Evolutionary conservation across 805 yeast species (phyloP), one percentile per base, ranked within the genome.

Genomic region (Hagleromyces aurorensis): DNA sequence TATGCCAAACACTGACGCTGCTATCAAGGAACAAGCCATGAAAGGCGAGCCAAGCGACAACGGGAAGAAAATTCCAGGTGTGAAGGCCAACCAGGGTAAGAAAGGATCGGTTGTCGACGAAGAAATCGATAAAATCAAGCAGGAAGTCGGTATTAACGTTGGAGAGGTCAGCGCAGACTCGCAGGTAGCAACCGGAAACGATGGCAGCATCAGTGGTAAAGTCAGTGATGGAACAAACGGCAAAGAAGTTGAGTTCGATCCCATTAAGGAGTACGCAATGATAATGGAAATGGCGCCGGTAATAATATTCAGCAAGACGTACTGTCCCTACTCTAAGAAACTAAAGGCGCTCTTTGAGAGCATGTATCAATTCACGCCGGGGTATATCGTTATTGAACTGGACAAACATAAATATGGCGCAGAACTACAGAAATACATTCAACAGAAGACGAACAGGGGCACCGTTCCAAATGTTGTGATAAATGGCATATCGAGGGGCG

Each of bases 401-500:
- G 96, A 89, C 57, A 67, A 65, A 46, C 94, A 85, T 53, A 65
- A 69, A 28, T 69, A 84, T 52, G 96, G 96, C 2, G 54, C 61
- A 3, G 79, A 70, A 38, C 65, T 91, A 37, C 96, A 87, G 57
- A 70, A 64, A 11, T 78, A 79, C 55, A 66, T 91, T 30, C 78
- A 67, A 11, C 62, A 67, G 29, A 55, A 68, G 33, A 74, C 94
- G 4, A 93, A 91, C 5, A 74, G 96, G 44, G 60, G 60, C 16
- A 89, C 97, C 0, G 98, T 91, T 9, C 98, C 98, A 15, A 91
- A 91, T 51, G 70, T 91, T 13, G 65, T 84, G 31, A 70, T 89
- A 31, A 79, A 76, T 33, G 79, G 81, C 6, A 54, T 69, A 15
- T 77, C 89, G 27, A 69, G 81, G 41, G 98, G 98, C 21, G 98